Base-by-base conservation (phyloP, 805 yeast species). In the Ascoidea tarda region DNA sequence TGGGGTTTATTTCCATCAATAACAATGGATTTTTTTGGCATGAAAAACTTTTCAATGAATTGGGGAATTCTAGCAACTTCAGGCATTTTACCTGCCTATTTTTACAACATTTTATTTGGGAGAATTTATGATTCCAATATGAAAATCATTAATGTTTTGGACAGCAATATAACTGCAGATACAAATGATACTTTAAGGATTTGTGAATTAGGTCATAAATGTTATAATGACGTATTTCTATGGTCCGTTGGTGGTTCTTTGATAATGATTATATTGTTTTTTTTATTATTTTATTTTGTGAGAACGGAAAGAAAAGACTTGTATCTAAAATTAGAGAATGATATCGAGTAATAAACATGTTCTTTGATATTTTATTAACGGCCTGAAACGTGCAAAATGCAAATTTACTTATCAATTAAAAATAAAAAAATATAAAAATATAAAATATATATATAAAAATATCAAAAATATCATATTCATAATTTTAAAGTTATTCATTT, bases 1-100 rank as follows among this genome's bases (percentile, higher is more conserved):
- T 83, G 83, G 66, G 84, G 90, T 50, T 72, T 38, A 38, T 38
- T 38, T 38, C 44, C 44, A 10, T 10, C 14, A 10, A 38, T 38
- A 38, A 38, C 44, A 38, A 38, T 38, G 14, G 44, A 38, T 38
- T 38, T 14, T 10, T 38, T 38, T 38, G 44, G 44, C 14, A 10
- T 38, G 14, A 4, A 38, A 10, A 8, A 38, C 14, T 38, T 38
- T 14, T 38, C 44, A 38, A 2, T 14, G 14, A 38, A 38, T 4
- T 38, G 44, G 44, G 44, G 44, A 10, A 38, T 38, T 38, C 8
- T 38, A 38, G 44, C 44, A 14, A 38, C 44, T 38, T 38, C 44
- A 8, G 44, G 14, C 4, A 14, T 38, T 38, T 8, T 38, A 38
- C 44, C 44, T 38, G 8, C 44, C 44, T 38, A 38, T 38, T 10